These are phyloP conservation scores for Candida patagonica DNA, from an alignment of 805 yeast species.

Conservation along the genomic window DNA sequence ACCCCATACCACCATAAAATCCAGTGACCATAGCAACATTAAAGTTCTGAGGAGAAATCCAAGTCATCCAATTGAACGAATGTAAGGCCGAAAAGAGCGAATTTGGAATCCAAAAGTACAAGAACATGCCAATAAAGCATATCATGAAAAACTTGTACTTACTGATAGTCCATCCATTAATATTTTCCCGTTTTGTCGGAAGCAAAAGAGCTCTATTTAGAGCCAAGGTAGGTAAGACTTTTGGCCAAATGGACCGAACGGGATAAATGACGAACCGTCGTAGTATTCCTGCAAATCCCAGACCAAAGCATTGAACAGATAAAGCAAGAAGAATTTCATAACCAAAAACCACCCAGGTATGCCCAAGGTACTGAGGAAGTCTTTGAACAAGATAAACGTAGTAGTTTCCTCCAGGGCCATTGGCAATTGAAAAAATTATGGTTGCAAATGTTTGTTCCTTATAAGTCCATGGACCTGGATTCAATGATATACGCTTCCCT, in stretches of 20 bases:
- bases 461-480: conserved; percentile 52
- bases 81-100: conserved; percentile 49
- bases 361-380: conserved; percentile 20
- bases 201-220: conserved; percentile 38
- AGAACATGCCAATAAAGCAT: conserved; percentile 32
- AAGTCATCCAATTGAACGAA: conserved; percentile 48
- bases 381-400: conserved; percentile 14
- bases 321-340: conserved; percentile 38
- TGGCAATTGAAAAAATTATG: conserved; percentile 10
- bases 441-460: conserved; percentile 61
- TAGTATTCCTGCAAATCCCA: conserved; percentile 47
- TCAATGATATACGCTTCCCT: conserved; percentile 36
- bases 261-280: conserved; percentile 41
- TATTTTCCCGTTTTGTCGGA: conserved; percentile 15
- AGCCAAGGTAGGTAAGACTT: conserved; percentile 49
- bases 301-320: conserved; percentile 46
- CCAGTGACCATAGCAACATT: conserved; percentile 46
- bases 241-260: conserved; percentile 38
- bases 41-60: conserved; percentile 48
- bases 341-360: conserved; percentile 31
- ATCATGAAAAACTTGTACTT: conserved; percentile 37
- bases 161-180: conserved; percentile 48
- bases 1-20: conserved; percentile 37
- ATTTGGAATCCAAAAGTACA: conserved; percentile 53
- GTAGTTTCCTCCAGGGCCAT: conserved; percentile 10